Base-by-base conservation (phyloP, 2,329 filamentous ascomycete species). In the Meredithiella fracta region DNA sequence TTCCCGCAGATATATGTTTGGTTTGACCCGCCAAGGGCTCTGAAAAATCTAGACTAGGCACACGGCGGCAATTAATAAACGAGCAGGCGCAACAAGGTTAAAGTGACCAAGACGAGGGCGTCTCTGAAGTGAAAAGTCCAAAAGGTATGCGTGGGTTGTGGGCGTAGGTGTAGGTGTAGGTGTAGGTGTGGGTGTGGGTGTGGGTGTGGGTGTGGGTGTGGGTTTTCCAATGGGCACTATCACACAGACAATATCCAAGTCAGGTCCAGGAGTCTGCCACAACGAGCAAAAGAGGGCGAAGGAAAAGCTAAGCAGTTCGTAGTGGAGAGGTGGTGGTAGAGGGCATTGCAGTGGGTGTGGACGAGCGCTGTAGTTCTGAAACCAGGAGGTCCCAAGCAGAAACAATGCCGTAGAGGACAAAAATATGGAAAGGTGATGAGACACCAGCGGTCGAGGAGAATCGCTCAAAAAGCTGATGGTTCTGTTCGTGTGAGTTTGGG, bases 351-450 rank as follows among this genome's bases (percentile, higher is more conserved):
- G 29, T 34, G 29, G 11, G 11, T 34, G 29, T 34, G 29, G 29
- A 5, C 29, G 29, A 11, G 29, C 29, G 11, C 29, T 11, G 11
- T 8, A n/a, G 11, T 51, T 44, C 49, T 56, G 54, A 56, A 56
- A 56, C 54, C 47, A 56, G 54, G 54, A 56, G 54, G 22, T 40
- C 5, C 47, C 34, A 44, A 56, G 20, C 26, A 56, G 54, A 51
- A 56, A 56, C 54, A 56, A 51, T 20, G 22, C 20, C 51, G 34
- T 17, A 22, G 40, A 53, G 31, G 20, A 40, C 40, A 44, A 44
- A n/a, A 42, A 15, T 14, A 51, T 14, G 47, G 23, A 9, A n/a
- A 51, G 14, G 47, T 22, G 26, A 51, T 26, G 26, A 31, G 47
- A 51, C 47, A 51, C 2, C 11, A 20, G 17, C 40, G 17, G 11